Percentiles rank a stretch among this genome's conserved stretches.
Conservation (phyloP, 352 stramenopile species). For the Pythium oligandrum region DNA sequence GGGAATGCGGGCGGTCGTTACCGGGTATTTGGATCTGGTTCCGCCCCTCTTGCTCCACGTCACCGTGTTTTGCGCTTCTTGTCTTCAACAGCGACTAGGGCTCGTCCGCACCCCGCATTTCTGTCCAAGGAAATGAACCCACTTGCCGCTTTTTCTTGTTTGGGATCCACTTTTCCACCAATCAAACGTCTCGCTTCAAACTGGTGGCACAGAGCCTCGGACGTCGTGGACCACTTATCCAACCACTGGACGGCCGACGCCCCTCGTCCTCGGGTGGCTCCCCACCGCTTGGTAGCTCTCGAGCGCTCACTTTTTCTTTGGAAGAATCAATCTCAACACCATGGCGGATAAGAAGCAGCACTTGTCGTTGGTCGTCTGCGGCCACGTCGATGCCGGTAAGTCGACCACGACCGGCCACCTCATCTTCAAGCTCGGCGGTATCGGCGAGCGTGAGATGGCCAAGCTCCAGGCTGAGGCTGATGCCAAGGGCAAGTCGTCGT, state of each 20-base stretch:
- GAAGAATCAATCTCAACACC: conserved; percentile 2
- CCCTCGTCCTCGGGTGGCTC: not conserved
- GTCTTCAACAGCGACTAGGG: too few relatives aligned
- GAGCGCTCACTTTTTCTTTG: conserved; percentile 20
- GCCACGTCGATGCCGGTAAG: conserved; percentile 97
- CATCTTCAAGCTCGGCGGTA: conserved; percentile 99
- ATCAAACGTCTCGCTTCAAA: conserved; percentile 6
- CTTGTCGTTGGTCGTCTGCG: conserved; percentile 93
- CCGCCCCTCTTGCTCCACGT: too few relatives aligned
- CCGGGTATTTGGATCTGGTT: too few relatives aligned
- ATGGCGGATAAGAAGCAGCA: conserved; percentile 25
- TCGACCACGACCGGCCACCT: conserved; percentile 98
- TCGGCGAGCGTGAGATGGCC: conserved; percentile 99
- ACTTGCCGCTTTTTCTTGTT: too few relatives aligned
- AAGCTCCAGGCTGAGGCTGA: conserved; percentile 97
- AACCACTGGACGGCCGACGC: too few relatives aligned
- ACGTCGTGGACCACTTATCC: conserved; percentile 6
- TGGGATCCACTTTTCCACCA: conserved; percentile 5
- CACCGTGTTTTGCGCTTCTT: too few relatives aligned
- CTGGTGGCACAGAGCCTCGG: conserved; percentile 14
- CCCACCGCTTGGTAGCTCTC: not conserved
- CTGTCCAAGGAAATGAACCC: too few relatives aligned
- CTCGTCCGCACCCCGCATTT: too few relatives aligned
- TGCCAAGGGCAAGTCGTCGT: conserved; percentile 95
- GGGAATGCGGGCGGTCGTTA: too few relatives aligned